Evolutionary conservation across 768 basidiomycete species (phyloP), one percentile per base, ranked within the genome.

Genomic region (Agaricus bisporus): DNA sequence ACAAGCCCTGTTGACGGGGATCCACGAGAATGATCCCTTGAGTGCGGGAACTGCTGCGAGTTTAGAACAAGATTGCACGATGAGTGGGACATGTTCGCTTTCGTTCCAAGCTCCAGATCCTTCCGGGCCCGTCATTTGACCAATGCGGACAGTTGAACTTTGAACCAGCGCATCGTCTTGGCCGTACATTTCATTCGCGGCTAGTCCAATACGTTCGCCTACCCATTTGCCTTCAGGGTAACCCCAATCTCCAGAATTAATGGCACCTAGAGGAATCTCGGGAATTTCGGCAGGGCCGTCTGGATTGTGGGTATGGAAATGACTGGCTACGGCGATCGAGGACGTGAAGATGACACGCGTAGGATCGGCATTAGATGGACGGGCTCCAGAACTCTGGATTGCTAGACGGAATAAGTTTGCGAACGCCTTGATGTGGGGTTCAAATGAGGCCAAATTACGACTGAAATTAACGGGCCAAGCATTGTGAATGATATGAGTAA

Each of bases 391-490:
- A 5, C 67, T 73, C 29, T 66, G 49, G 12, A 68, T 29, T 51
- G 60, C n/a, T 57, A 56, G 1, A 58, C 58, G 45, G 60, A 62
- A 1, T 64, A 60, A 2, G 65, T 68, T 15, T 58, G 61, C 28
- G 4, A 48, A 35, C 1, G 62, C 69, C 36, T 62, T 65, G 11
- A 78, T 64, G 48, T 65, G 74, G 4, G 70, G 68, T 35, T 75
- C 74, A 48, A 77, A 74, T 1, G 76, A 76, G 5, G 69, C 62
- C 9, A 78, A 61, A 3, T 62, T 62, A 32, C 73, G 50, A 48
- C 70, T 76, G 54, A 75, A 76, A 47, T 78, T 69, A 43, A 77
- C 69, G 1, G 70, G 71, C 76, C 76, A 78, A 5, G 75, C 75
- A 17, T 66, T 68, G 42, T 71, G 56, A 51, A 65, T 63, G 57